Percentiles rank a stretch among this genome's conserved stretches.
These are phyloP conservation scores for Puccinellia tenuiflora DNA, from an alignment of 176 grass and related monocot genomes.

Conservation along the genomic window DNA sequence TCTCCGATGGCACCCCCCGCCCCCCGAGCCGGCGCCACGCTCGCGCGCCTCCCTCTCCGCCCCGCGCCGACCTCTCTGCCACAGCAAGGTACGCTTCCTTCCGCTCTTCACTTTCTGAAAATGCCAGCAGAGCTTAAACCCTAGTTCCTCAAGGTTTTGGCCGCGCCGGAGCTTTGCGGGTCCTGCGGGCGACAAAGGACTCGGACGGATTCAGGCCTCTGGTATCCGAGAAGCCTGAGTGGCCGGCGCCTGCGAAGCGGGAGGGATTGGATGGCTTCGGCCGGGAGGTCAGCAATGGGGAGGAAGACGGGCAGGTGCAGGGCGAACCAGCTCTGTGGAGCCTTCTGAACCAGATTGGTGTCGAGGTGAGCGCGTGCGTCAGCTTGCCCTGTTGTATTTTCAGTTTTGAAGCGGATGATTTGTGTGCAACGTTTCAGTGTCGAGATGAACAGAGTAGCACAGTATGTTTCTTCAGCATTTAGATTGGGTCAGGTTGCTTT, in stretches of 20 bases:
- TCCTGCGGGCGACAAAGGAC: constrained; percentile 29
- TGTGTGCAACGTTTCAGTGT: background rate
- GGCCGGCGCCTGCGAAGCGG: constrained; percentile 18
- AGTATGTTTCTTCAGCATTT: background rate
- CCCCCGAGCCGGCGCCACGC: constrained; percentile 12
- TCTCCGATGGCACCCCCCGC: constrained; percentile 18
- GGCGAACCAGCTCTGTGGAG: constrained; percentile 24
- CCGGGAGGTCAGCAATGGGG: background rate
- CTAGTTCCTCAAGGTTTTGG: constrained; percentile 35
- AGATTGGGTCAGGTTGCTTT: background rate
- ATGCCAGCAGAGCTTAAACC: constrained; percentile 25
- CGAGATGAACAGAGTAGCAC: no score
- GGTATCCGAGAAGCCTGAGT: constrained; percentile 26
- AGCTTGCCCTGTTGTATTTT: background rate
- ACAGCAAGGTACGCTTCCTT: constrained; percentile 13
- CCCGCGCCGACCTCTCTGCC: background rate
- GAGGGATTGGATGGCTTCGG: constrained; percentile 24
- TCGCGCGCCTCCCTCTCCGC: constrained; percentile 26
- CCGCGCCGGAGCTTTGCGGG: constrained; percentile 10
- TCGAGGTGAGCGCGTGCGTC: constrained; percentile 24
- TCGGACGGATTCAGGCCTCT: constrained; percentile 8
- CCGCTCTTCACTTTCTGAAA: background rate
- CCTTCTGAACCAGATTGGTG: constrained; percentile 32
- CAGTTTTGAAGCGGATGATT: background rate
- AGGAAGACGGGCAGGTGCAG: constrained; percentile 11